Base-by-base conservation (phyloP, 139 green algal species). In the Chlamydomonas eustigma region DNA sequence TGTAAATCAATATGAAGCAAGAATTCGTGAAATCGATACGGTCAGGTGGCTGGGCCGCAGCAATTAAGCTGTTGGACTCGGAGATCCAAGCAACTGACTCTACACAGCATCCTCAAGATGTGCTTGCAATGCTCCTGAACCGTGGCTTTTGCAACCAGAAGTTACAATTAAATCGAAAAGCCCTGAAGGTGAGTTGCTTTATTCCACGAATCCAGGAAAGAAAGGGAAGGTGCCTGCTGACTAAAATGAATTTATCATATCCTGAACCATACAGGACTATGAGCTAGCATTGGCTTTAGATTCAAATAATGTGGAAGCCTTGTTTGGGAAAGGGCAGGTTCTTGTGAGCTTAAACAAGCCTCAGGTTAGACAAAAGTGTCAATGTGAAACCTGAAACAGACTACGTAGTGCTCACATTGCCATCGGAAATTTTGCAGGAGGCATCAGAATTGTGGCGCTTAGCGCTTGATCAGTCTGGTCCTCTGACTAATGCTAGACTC, bases 111-210 rank as follows among this genome's bases (percentile, higher is more conserved):
- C 18, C 28, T 28, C 33, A n/a, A 4, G 6, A 37, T 37, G 3
- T 75, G 22, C 76, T 72, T 25, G 76, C 82, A 50, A 39, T 91
- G 35, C 70, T 88, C 0, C 70, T 90, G 4, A 95, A 95, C 38
- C 82, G 87, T 0, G 91, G 78, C 0, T 79, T 83, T 2, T 92
- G 84, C 70, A 72, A 94, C 34, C 83, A 93, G 22, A 78, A 81
- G 30, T 72, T 95, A 30, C 80, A 89, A 28, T 75, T 95, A 0
- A 83, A 88, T 30, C 65, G 91, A 2, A 93, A 94, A 77, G 91
- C 91, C 1, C 64, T 93, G n/a, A 95, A 95, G 89, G 90, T 91
- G 2, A 3, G 75, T 32, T 2, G 22, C 52, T 35, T 28, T 28
- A 58, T 68, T 31, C 18, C 8, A 68, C 52, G 18, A 31, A 35